Evolutionary conservation across 805 yeast genomes (phyloP).

Genomic region (Ogataea allantospora): DNA sequence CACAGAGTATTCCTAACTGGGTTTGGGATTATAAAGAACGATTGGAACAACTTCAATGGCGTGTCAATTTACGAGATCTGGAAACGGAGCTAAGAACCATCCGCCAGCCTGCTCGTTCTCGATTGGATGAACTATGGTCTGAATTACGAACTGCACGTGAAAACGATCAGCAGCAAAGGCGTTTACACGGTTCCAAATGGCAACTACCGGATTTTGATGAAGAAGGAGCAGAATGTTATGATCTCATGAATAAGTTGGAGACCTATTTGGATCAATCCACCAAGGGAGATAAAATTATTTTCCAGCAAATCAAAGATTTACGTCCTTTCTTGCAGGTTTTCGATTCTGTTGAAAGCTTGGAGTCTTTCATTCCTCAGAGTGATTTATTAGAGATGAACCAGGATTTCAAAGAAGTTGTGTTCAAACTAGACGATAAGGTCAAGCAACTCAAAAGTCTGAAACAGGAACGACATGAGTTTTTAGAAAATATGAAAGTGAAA

Average conservation of each 20-base stretch:
- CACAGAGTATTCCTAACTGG: conserved; percentile 57
- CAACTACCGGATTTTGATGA: conserved; percentile 44
- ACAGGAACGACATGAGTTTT: conserved; percentile 38
- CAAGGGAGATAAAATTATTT: conserved; percentile 57
- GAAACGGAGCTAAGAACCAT: conserved; percentile 46
- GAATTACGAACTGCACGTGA: conserved; percentile 48
- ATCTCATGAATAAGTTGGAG: conserved; percentile 44
- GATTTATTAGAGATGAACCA: conserved; percentile 37
- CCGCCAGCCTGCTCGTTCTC: conserved; percentile 39
- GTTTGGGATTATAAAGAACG: conserved; percentile 55
- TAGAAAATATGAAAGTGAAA: conserved; percentile 44
- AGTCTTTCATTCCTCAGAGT: conserved; percentile 40
- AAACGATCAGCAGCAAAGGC: conserved; percentile 54
- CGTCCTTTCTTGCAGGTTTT: conserved; percentile 44
- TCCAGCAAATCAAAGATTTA: conserved; percentile 46
- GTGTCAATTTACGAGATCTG: conserved; percentile 38
- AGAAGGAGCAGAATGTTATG: conserved; percentile 40
- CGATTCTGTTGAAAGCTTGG: conserved; percentile 30
- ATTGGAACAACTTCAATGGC: conserved; percentile 53
- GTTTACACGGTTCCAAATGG: conserved; percentile 60
- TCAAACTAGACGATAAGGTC: conserved; percentile 37
- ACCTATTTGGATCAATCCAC: conserved; percentile 55
- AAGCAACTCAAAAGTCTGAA: conserved; percentile 34
- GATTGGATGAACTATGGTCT: conserved; percentile 46
- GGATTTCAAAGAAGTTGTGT: conserved; percentile 30